These are phyloP conservation scores for Trypanosoma rangeli DNA, from an alignment of 208 protist genomes.

Conservation along the genomic window DNA sequence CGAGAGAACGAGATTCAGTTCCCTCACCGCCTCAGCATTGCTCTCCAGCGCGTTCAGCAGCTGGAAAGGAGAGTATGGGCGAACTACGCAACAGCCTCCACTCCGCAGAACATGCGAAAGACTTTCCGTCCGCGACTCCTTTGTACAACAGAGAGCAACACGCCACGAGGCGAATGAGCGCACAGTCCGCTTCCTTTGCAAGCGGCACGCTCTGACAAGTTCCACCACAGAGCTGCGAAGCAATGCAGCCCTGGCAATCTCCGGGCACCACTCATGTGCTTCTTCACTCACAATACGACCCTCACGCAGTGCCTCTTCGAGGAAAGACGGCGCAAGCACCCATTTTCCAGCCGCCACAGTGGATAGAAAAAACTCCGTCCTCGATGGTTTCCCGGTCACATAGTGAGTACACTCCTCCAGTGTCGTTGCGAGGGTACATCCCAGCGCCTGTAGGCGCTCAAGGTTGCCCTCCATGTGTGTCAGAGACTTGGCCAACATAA, in stretches of 20 bases:
- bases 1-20: conserved; percentile 37
- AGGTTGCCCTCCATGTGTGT: conserved; percentile 5
- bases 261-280: conserved; percentile 52
- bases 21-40: background rate
- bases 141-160: conserved; percentile 53
- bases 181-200: conserved; percentile 35
- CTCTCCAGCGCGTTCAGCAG: conserved; percentile 1
- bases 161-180: conserved; percentile 51
- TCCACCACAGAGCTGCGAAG: conserved; percentile 32
- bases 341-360: conserved; percentile 61
- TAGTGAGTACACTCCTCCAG: conserved; percentile 77
- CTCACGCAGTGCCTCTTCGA: conserved; percentile 31
- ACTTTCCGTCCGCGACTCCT: conserved; percentile 27
- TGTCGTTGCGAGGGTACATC: conserved; percentile 26
- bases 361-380: conserved; percentile 65
- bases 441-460: conserved; percentile 10
- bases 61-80: conserved; percentile 10
- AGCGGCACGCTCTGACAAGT: conserved; percentile 43
- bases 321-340: conserved; percentile 60
- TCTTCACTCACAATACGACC: conserved; percentile 44
- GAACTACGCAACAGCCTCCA: conserved; percentile 41
- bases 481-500: conserved; percentile 28
- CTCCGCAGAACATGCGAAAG: conserved; percentile 53
- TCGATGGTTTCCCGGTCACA: conserved; percentile 52
- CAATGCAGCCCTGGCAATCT: conserved; percentile 22